Evolutionary conservation across 495 filamentous ascomycete species (phyloP), one percentile per base, ranked within the genome.

Genomic region (Penicillium tannophilum): DNA sequence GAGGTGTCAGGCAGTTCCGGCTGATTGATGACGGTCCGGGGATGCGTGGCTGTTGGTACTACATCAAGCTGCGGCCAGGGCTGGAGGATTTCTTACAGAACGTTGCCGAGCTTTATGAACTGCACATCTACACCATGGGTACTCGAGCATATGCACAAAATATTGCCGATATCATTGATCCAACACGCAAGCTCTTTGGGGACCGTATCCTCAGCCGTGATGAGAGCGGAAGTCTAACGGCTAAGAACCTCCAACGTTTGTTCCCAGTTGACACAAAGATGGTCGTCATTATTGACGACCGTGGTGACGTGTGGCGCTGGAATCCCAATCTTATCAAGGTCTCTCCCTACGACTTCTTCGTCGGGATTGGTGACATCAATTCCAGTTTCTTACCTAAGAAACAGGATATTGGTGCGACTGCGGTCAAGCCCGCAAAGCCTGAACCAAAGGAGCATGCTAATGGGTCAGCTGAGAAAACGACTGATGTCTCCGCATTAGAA

Each of bases 81-180:
- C 78, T 98, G 52, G 82, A 89, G 62, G 81, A 88, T 14, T 99
- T 99, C 68, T 76, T 99, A 57, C 76, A 90, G 56, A 85, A 84
- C 19, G 82, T 98, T 56, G 84, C 92, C 4, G 78, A 88, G 65
- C 76, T 95, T 59, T 99, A 92, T 72, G 94, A 99, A 71, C 76
- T 98, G 63, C 94, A 99, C 63, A 93, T 99, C 66, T 99, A 99
- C 76, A 98, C 94, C 23, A 98, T 98, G 94, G 94, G 93, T 54
- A 99, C 94, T 45, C 85, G 94, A 59, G 90, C 92, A 9, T 99
- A 99, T 69, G 94, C 94, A 26, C 80, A 93, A 60, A 85, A 90
- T 55, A 94, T 99, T 63, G 93, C 93, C 19, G 87, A 89, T 64
- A 92, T 97, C 62, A 89, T 99, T 53, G 94, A 99, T 70, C 93